These are phyloP conservation scores for Comarum palustre DNA, from an alignment of 306 rosid genomes.

Conservation along the genomic window DNA sequence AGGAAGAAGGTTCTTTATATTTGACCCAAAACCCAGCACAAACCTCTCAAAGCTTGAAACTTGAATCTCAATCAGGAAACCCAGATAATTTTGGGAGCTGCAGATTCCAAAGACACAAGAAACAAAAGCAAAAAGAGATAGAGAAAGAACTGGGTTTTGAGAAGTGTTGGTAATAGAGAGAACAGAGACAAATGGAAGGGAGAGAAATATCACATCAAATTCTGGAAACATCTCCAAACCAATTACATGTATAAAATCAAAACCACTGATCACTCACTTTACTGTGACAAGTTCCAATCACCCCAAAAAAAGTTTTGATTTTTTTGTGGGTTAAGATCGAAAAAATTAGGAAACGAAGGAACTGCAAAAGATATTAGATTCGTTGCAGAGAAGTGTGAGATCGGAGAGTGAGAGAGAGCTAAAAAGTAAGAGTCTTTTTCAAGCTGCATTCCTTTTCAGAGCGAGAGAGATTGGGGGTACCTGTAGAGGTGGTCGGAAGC, in stretches of 20 bases:
- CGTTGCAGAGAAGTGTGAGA: conserved; percentile 24
- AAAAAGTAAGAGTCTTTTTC: conserved; percentile 17
- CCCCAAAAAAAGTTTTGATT: not conserved
- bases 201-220: conserved; percentile 37
- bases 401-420: conserved; percentile 27
- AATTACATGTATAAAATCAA: not conserved
- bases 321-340: not conserved
- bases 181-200: conserved; percentile 15
- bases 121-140: not conserved
- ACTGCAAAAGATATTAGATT: conserved; percentile 24
- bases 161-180: conserved; percentile 10
- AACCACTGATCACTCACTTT: conserved; percentile 13
- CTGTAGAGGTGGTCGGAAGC: conserved; percentile 21
- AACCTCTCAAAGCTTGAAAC: conserved; percentile 12
- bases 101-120: not conserved
- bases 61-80: conserved; percentile 10
- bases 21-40: conserved; percentile 12
- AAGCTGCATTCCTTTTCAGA: conserved; percentile 20
- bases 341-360: conserved; percentile 17
- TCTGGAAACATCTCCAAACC: conserved; percentile 11
- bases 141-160: not conserved
- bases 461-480: conserved; percentile 17
- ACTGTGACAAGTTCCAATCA: not conserved
- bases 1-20: not conserved
- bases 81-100: not conserved